These are phyloP conservation scores for Casuarina cunninghamiana DNA, from an alignment of 306 rosid species.

Conservation along the genomic window DNA sequence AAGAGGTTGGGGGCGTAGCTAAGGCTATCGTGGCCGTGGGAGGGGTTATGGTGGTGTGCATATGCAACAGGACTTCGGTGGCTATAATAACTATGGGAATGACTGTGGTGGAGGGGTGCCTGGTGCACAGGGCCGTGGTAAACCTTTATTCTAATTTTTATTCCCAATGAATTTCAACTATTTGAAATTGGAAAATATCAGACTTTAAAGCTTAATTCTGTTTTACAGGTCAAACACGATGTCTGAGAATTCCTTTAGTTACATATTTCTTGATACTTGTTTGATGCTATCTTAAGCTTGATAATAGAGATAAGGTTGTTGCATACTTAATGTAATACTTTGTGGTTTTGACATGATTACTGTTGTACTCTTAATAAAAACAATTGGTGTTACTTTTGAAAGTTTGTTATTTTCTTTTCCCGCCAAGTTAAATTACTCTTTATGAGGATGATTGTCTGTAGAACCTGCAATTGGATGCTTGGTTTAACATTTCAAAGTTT, in stretches of 20 bases:
- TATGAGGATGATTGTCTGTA: not conserved
- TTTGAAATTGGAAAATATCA: not conserved
- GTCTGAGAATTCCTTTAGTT: not conserved
- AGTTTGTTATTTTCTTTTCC: not conserved
- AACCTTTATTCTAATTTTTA: not conserved
- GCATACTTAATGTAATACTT: not conserved
- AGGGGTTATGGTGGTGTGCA: constrained; percentile 26
- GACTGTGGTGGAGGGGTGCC: constrained; percentile 22
- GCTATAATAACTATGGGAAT: constrained; percentile 28
- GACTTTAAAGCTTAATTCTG: not conserved
- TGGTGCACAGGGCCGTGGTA: constrained; percentile 17
- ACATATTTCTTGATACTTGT: not conserved
- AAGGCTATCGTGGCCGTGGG: constrained; percentile 26
- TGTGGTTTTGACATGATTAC: not conserved
- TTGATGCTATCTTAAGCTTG: not conserved
- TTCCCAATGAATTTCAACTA: not conserved
- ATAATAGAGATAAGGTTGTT: not conserved
- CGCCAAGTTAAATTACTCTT: not conserved
- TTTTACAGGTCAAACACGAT: not conserved
- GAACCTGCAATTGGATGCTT: not conserved
- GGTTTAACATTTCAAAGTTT: not conserved
- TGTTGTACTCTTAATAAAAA: not conserved
- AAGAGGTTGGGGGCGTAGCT: constrained; percentile 20
- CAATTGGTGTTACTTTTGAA: not conserved
- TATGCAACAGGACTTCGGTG: constrained; percentile 15